phyloP scores from a whole-genome alignment of 163 green algal genomes.

The Smithsoniella earleae region DNA sequence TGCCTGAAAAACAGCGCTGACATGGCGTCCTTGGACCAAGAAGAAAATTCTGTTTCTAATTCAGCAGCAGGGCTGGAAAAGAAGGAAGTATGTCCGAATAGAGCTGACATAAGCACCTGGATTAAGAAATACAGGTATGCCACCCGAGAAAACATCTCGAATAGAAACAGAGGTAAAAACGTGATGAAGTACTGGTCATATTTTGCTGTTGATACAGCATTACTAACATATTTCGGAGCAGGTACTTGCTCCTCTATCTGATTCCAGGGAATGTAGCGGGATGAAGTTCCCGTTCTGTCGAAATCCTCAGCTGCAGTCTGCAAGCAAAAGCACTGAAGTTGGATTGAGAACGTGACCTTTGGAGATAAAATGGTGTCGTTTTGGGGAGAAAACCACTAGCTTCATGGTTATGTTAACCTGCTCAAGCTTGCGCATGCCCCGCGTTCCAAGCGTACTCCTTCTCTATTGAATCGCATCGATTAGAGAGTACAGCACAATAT shows the following conservation, averaged over 20 bases:
- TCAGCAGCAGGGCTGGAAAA: too few relatives aligned
- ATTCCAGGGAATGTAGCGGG: conserved; percentile 26
- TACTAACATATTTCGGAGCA: conserved; percentile 35
- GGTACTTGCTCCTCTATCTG: not conserved
- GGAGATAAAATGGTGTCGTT: not conserved
- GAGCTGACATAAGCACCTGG: too few relatives aligned
- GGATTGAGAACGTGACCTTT: conserved; percentile 12
- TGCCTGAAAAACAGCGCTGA: conserved; percentile 48
- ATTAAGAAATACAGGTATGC: conserved; percentile 79
- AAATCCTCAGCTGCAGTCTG: not conserved
- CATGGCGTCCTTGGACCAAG: too few relatives aligned
- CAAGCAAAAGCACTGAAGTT: not conserved
- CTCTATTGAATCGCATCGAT: too few relatives aligned
- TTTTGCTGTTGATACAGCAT: conserved; percentile 58
- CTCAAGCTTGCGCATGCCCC: not conserved
- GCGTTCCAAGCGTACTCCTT: not conserved
- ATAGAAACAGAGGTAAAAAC: conserved; percentile 72
- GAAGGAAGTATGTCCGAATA: too few relatives aligned
- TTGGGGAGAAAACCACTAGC: not conserved
- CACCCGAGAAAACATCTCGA: conserved; percentile 66
- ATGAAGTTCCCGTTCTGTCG: not conserved
- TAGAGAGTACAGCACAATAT: too few relatives aligned
- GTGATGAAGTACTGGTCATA: conserved; percentile 64
- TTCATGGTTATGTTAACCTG: not conserved
- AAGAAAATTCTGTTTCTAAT: too few relatives aligned